These are phyloP conservation scores for Daldinia vernicosa DNA, from an alignment of 495 filamentous ascomycete species.

Conservation along the genomic window DNA sequence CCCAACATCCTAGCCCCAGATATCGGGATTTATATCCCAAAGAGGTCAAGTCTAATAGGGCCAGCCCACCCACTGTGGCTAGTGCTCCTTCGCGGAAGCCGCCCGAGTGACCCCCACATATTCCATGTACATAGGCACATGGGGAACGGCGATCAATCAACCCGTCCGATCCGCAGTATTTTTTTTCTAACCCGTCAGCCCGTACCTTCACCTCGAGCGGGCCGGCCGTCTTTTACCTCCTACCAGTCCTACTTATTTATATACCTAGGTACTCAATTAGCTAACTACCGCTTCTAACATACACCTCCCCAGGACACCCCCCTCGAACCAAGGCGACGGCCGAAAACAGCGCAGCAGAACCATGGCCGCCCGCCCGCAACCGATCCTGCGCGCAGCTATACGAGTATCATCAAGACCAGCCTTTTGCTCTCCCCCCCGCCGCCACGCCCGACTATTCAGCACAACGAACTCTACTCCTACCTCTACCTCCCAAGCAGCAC, in stretches of 20 bases:
- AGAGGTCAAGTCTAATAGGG: neutral
- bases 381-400: constrained; percentile 31
- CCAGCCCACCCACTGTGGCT: constrained; percentile 19
- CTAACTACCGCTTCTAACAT: neutral
- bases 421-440: constrained; percentile 1
- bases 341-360: constrained; percentile 12
- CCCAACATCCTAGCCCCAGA: constrained; percentile 11
- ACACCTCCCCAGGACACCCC: neutral
- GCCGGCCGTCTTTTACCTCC: neutral
- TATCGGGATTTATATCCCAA: constrained; percentile 7
- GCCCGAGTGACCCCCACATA: constrained; percentile 21
- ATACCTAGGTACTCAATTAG: neutral
- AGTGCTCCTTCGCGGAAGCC: constrained; percentile 17
- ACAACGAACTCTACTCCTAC: constrained; percentile 26
- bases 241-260: no score
- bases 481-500: constrained; percentile 10
- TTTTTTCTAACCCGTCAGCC: constrained; percentile 33
- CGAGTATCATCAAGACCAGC: constrained; percentile 30
- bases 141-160: constrained; percentile 22
- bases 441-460: constrained; percentile 21
- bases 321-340: constrained; percentile 26
- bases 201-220: constrained; percentile 9
- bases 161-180: constrained; percentile 23
- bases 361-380: constrained; percentile 40
- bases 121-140: constrained; percentile 1